Conservation (phyloP, 768 basidiomycete species). For the Gautieria morchelliformis region DNA sequence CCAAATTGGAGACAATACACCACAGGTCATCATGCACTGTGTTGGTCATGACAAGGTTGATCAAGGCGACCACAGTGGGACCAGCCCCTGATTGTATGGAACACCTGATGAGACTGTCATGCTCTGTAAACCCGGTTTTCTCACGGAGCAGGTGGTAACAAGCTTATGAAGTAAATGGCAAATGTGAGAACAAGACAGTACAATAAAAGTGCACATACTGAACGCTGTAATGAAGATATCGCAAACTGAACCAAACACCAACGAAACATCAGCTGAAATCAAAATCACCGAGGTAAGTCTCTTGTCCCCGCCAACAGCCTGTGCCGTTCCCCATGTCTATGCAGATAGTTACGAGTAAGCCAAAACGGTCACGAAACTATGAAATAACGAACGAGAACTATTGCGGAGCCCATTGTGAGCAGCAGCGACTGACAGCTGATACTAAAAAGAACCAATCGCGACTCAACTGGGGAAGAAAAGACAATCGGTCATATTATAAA, state of each 20-base stretch:
- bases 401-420: neutral
- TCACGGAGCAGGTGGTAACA: neutral
- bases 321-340: neutral
- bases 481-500: no score
- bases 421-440: neutral
- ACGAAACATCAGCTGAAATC: neutral
- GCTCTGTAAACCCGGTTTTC: neutral
- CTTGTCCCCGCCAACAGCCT: neutral
- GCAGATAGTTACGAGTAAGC: no score
- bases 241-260: neutral
- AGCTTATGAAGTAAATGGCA: neutral
- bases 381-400: neutral
- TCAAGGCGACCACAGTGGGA: neutral
- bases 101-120: neutral
- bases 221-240: conserved; percentile 2
- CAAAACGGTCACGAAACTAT: neutral
- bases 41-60: neutral
- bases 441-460: neutral
- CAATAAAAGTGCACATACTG: neutral
- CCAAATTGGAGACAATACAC: neutral
- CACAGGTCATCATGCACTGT: neutral
- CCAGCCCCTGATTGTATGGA: neutral
- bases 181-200: neutral
- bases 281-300: neutral
- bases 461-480: neutral